Evolutionary conservation across 129 eudicot species (phyloP), one percentile per base, ranked within the genome.

Genomic region (Cynara cardunculus): DNA sequence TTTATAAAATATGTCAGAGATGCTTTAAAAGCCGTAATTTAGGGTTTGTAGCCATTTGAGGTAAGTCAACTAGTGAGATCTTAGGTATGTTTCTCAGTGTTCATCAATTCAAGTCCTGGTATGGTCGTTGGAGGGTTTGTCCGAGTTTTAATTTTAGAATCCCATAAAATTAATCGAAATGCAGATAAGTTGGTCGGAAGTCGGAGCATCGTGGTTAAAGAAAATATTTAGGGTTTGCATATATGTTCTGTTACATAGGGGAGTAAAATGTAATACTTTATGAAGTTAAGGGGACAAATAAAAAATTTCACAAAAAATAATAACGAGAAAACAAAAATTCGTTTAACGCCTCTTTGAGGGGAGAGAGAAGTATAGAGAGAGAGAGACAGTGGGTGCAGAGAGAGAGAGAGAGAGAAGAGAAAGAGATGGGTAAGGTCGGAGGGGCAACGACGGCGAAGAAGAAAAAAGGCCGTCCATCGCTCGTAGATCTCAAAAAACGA

Each of bases 401-500:
- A 41, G 80, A 22, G 6, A 25, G 53, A 77, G n/a, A 24, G 4
- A 32, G 72, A 71, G 21, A 59, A 24, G 4, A 32, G 72, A 71
- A 14, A 59, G 81, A 69, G 84, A 91, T 92, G 97, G 94, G 92
- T 66, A 90, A 90, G 83, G 85, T 26, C 70, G 78, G 84, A 79
- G 56, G 85, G 61, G 73, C 80, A 34, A 66, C 89, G 25, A 72
- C 82, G 67, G 73, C 84, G 31, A 82, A 82, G 87, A 87, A 85
- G 97, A 94, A 90, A 86, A 89, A 87, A 83, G 98, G 98, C 61
- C 90, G 97, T 5, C 98, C 98, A 3, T 89, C 96, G 24, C 74
- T 87, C 1, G 10, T 77, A 78, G 97, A 91, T 91, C 92, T 87
- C 72, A 83, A 85, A 62, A 85, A 87, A 46, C 89, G 96, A 9